A percentile compares a stretch with the other conserved stretches of the same genome.
These are phyloP conservation scores for Porcisia deanei DNA, from an alignment of 208 protist genomes.

Conservation along the genomic window DNA sequence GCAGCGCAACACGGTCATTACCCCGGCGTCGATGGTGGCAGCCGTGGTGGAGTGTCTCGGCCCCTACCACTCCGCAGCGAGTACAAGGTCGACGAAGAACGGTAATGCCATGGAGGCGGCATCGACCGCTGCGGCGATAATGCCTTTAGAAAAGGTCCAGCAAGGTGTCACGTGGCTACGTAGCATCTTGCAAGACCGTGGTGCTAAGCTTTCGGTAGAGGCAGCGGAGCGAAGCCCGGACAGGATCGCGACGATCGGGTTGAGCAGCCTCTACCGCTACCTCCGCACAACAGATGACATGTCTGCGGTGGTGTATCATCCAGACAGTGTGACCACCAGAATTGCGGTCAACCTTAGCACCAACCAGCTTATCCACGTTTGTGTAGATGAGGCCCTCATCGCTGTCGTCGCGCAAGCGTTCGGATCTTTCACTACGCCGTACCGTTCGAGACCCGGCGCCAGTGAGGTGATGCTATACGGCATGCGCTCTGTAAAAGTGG, in stretches of 20 bases:
- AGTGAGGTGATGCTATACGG: constrained; percentile 16
- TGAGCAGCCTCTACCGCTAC: constrained; percentile 49
- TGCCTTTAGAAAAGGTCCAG: constrained; percentile 26
- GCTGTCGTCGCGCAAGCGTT: constrained; percentile 53
- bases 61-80: constrained; percentile 13
- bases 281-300: constrained; percentile 29
- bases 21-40: constrained; percentile 73
- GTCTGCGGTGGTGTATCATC: constrained; percentile 31
- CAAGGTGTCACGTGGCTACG: constrained; percentile 63
- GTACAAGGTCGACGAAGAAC: background rate
- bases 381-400: constrained; percentile 80
- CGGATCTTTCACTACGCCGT: constrained; percentile 14
- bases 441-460: constrained; percentile 12
- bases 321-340: constrained; percentile 36
- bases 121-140: background rate
- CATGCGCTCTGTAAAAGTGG: constrained; percentile 28
- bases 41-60: constrained; percentile 59
- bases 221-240: constrained; percentile 28
- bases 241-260: constrained; percentile 30
- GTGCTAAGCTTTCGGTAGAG: constrained; percentile 49
- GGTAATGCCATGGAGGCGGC: constrained; percentile 1
- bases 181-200: constrained; percentile 35
- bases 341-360: constrained; percentile 73
- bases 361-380: constrained; percentile 91
- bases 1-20: constrained; percentile 77